phyloP scores from a whole-genome alignment of 345 rosid genomes.

The Barbarea vulgaris region DNA sequence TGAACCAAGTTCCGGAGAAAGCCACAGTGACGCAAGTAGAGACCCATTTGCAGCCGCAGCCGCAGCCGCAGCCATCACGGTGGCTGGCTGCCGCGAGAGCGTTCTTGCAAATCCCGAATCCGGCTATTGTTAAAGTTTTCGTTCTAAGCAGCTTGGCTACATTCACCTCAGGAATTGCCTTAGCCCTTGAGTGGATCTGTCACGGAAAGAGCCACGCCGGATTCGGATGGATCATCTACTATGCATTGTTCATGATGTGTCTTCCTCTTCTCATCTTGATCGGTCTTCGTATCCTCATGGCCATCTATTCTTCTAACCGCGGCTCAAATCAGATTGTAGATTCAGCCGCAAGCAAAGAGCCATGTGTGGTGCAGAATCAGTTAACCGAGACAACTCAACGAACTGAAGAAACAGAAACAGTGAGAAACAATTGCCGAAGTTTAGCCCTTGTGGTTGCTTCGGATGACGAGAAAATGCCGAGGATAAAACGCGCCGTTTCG shows the following conservation, averaged over 20 bases:
- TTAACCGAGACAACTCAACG: neutral
- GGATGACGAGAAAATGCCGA: slow-evolving; percentile 7
- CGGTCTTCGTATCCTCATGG: slow-evolving; percentile 13
- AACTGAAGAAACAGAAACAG: slow-evolving; percentile 10
- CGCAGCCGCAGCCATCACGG: neutral
- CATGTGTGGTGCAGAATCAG: neutral
- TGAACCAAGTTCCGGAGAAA: neutral
- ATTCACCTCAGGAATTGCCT: slow-evolving; percentile 32
- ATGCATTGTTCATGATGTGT: slow-evolving; percentile 27
- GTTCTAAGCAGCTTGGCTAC: slow-evolving; percentile 26
- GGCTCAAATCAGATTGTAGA: slow-evolving; percentile 17
- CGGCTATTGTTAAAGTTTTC: slow-evolving; percentile 30
- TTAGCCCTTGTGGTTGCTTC: slow-evolving; percentile 25
- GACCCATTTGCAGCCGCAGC: neutral
- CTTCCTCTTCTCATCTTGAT: slow-evolving; percentile 30
- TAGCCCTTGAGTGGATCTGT: slow-evolving; percentile 34
- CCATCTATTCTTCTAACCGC: neutral
- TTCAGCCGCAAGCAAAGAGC: slow-evolving; percentile 8
- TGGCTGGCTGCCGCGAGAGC: neutral
- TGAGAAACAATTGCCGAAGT: slow-evolving; percentile 17
- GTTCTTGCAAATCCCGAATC: slow-evolving; percentile 21
- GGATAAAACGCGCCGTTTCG: slow-evolving; percentile 30
- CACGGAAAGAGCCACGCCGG: slow-evolving; percentile 34
- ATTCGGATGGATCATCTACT: slow-evolving; percentile 35
- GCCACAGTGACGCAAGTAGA: neutral